Evolutionary conservation across 805 yeast genomes (phyloP), one percentile per base, ranked within the genome.

Genomic region (Sugiyamaella mastotermitis): DNA sequence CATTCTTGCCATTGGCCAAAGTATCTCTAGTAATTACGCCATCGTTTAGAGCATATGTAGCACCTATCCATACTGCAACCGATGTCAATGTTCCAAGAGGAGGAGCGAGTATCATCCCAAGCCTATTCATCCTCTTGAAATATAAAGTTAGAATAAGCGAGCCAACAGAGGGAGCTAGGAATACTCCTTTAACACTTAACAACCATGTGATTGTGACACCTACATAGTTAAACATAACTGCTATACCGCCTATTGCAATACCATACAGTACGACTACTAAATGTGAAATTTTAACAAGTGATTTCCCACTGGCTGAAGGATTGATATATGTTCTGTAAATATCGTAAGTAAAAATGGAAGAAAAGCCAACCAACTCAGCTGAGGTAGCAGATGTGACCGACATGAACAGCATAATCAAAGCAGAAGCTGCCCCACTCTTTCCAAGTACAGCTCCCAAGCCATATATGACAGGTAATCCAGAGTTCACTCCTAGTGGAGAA

Each of bases 311-410:
- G 3, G 95, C 95, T 18, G 66, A 65, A 33, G 94, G 94, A 54
- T 84, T 76, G 52, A 86, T 64, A 62, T 87, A 86, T 17, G 78
- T 72, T 62, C 83, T 76, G 74, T 81, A 87, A 45, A 87, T 69
- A 62, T 87, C 96, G 51, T 84, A 87, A 31, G 95, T 83, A 66
- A 78, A 74, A 43, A 87, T 76, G 2, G 95, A 80, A 3, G 94
- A 82, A 14, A 84, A 87, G 2, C 95, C 82, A 55, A 87, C 83
- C 53, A 87, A 73, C 61, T 87, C 95, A 26, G 95, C 90, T 23
- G 94, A 83, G 73, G 84, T 76, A 18, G 96, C 95, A 33, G 94
- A 82, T 0, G 96, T 87, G 30, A 83, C 90, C 19, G 96, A 95
- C 88, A 85, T 83, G 61, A 87, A 87, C 8, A 86, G 74, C 68